Evolutionary conservation across 116 monocot genomes (phyloP).

Genomic region (Cymodocea nodosa): DNA sequence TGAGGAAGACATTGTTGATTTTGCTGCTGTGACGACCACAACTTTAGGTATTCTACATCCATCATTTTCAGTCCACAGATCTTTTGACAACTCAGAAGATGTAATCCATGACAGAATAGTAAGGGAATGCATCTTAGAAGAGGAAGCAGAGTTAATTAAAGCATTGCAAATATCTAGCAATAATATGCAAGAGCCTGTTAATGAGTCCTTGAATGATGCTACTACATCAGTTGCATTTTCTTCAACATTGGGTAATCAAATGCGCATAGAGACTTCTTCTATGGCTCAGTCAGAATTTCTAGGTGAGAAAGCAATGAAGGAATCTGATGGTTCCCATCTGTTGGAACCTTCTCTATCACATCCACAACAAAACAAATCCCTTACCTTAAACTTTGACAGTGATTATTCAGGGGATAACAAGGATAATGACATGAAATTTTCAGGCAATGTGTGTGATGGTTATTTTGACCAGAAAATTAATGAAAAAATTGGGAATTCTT

Average conservation of each 20-base stretch:
- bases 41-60: constrained; percentile 72
- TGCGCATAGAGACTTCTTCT: constrained; percentile 13
- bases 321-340: constrained; percentile 15
- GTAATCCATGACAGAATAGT: constrained; percentile 17
- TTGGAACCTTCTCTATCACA: background rate
- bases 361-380: constrained; percentile 2
- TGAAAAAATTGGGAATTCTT: constrained; percentile 12
- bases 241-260: constrained; percentile 11
- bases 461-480: constrained; percentile 4
- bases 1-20: constrained; percentile 73
- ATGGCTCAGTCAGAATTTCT: constrained; percentile 5
- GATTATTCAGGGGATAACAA: constrained; percentile 9
- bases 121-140: constrained; percentile 67
- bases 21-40: constrained; percentile 87
- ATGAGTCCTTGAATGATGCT: constrained; percentile 13
- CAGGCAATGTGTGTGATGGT: constrained; percentile 1
- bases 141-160: constrained; percentile 59
- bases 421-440: constrained; percentile 9
- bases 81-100: constrained; percentile 50
- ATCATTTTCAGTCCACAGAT: constrained; percentile 53
- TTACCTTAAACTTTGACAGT: constrained; percentile 12
- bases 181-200: constrained; percentile 14
- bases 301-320: constrained; percentile 7
- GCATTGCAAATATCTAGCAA: constrained; percentile 53
- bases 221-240: constrained; percentile 7